Base-by-base conservation (phyloP, 2,329 filamentous ascomycete genomes). In the Pseudodiploospora longispora region DNA sequence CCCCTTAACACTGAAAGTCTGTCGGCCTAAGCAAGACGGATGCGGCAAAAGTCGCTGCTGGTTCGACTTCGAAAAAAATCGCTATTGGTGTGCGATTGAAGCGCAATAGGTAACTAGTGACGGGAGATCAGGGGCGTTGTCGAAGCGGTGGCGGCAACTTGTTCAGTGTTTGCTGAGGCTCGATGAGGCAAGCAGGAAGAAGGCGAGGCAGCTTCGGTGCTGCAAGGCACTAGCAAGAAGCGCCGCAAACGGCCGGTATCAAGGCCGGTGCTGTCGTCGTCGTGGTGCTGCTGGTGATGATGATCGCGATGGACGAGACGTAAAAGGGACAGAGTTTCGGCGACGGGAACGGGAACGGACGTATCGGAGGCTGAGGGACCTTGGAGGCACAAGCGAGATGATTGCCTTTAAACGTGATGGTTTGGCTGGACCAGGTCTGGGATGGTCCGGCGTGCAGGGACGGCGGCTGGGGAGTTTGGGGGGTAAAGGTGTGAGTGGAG, bases 361-460 rank as follows among this genome's bases (percentile, higher is more conserved):
- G 65, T 66, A 64, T 65, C 62, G 62, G 64, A 68, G 65, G 67
- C 69, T 70, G 65, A 69, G 62, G 62, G 61, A 60, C 60, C 60
- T 19, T 63, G 63, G 64, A 64, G 64, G 63, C 63, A 63, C 68
- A 73, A 74, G 70, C 70, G 71, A 74, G 60, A 74, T 74, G 70
- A 71, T 67, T 67, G 63, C 64, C 64, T 63, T 61, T 61, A 61
- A 66, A 63, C 61, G 64, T 64, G 63, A 63, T 65, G 59, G 62
- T 59, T 48, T 54, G 60, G 55, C 55, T 56, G 58, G 53, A 50
- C 57, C 57, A 55, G 62, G 55, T 59, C 56, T 54, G 55, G 58
- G 56, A 51, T 54, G 49, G 50, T 46, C 50, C 51, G 52, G 54
- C 46, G 46, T 55, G 49, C 52, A 50, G 56, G 53, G 55, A 55